Evolutionary conservation across 768 basidiomycete species (phyloP), one percentile per base, ranked within the genome.

Genomic region (Pisolithus albus): DNA sequence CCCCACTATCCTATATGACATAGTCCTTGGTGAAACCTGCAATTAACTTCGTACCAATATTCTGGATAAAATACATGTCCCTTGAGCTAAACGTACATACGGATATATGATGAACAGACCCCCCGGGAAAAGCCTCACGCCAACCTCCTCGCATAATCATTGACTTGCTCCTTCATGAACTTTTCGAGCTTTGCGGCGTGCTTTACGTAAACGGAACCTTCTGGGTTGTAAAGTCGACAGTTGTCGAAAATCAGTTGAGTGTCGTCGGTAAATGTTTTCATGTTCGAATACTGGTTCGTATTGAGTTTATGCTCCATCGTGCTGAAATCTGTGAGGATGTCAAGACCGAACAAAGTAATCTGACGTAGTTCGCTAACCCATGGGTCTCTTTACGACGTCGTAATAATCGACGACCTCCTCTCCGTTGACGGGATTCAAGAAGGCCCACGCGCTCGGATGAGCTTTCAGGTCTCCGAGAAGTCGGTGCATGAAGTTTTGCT

Each of bases 291-390:
- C 61, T 88, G 82, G 63, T 87, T 87, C n/a, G 76, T 81, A 34
- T 91, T 85, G n/a, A 98, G 79, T 68, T 92, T 98, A 63, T 84
- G 76, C 58, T 86, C 81, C 81, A 98, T 95, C 2, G 89, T 92
- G 50, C 74, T 70, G 59, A 97, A 80, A 67, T 97, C 92, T 96
- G 60, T 41, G 23, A 26, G 26, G 16, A 55, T 26, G 43, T 34
- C 28, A 16, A 41, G 36, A 55, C 19, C 52, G 43, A 13, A 21
- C 9, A 39, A 49, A 23, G 52, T 19, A 51, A 15, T 23, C 37
- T 15, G 10, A 36, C 41, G 10, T 50, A 24, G 28, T 41, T 5
- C 24, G 75, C 82, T 52, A 58, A 92, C 92, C 93, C 94, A 98
- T 98, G 3, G 96, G 96, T 52, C 83, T 72, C 59, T 83, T 84